Evolutionary conservation across 2,329 filamentous ascomycete genomes (phyloP).

Genomic region (Berkeleyomyces basicola): DNA sequence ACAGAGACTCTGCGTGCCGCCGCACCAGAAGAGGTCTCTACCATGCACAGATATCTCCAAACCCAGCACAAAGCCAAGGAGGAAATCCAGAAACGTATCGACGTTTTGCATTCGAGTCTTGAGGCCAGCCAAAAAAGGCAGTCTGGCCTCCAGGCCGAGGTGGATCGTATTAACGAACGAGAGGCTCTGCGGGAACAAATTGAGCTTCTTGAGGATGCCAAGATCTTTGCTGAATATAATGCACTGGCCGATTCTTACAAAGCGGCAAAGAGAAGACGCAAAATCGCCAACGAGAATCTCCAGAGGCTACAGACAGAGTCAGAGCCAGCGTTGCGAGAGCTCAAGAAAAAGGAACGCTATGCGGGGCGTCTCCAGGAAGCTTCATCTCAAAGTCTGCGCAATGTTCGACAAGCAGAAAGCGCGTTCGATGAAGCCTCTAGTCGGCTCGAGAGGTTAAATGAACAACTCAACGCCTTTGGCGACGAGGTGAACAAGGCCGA

Average conservation of each 20-base stretch:
- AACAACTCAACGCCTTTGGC: constrained; percentile 10
- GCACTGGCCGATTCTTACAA: constrained; percentile 23
- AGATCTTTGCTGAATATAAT: constrained; percentile 49
- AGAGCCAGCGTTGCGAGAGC: constrained; percentile 7
- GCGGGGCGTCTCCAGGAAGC: background rate
- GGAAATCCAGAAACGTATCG: constrained; percentile 38
- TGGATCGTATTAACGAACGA: constrained; percentile 66
- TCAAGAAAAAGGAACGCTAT: constrained; percentile 11
- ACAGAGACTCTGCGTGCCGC: constrained; percentile 78
- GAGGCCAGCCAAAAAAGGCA: constrained; percentile 53
- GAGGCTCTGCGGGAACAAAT: constrained; percentile 25
- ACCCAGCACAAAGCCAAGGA: constrained; percentile 40
- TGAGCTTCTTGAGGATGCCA: constrained; percentile 45
- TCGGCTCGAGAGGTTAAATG: background rate
- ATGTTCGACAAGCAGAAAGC: background rate
- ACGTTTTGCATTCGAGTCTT: constrained; percentile 32
- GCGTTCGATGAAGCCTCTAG: background rate
- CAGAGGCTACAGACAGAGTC: constrained; percentile 7
- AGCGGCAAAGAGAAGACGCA: constrained; percentile 31
- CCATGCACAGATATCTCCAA: constrained; percentile 63
- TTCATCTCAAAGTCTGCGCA: background rate
- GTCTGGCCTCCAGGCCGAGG: constrained; percentile 57
- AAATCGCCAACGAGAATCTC: constrained; percentile 20
- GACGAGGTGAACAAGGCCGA: constrained; percentile 20
- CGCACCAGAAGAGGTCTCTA: constrained; percentile 62